Percentiles rank a stretch among this genome's conserved stretches.
Evolutionary conservation across 2,329 filamentous ascomycete species (phyloP).

Genomic region (Dactylella cylindrospora): DNA sequence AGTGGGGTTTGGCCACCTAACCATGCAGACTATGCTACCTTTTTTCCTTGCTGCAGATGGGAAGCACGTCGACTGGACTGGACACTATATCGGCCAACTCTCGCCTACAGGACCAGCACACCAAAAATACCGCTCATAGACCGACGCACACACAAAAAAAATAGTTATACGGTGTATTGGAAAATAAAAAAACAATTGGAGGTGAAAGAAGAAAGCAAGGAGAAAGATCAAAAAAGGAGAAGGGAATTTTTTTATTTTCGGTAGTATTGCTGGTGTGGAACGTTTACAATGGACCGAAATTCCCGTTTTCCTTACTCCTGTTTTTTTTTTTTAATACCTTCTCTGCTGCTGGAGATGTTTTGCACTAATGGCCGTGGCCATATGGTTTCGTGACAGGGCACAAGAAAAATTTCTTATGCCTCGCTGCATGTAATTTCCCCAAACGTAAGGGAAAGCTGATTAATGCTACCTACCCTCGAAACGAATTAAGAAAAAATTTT

Average conservation of each 20-base stretch:
- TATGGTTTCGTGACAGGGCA: constrained; percentile 1
- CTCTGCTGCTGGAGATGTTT: constrained; percentile 40
- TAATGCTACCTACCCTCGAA: constrained; percentile 19
- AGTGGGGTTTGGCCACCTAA: constrained; percentile 45
- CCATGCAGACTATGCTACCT: constrained; percentile 41
- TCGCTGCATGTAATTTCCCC: constrained; percentile 43
- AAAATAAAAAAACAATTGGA: constrained; percentile 14
- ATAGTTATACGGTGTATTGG: background rate
- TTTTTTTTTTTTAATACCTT: constrained; percentile 11
- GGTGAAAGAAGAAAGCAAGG: background rate
- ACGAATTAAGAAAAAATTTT: constrained; percentile 6
- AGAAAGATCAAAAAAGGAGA: constrained; percentile 3
- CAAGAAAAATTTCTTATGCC: constrained; percentile 27
- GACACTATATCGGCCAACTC: constrained; percentile 38
- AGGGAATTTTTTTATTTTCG: constrained; percentile 1
- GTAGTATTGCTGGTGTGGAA: constrained; percentile 14
- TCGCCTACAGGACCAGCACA: too few species aligned
- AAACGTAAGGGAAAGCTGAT: constrained; percentile 28
- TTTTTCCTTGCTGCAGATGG: constrained; percentile 19
- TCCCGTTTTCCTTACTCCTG: constrained; percentile 36
- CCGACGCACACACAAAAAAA: constrained; percentile 30
- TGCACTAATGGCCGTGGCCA: constrained; percentile 42
- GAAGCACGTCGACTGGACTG: constrained; percentile 31
- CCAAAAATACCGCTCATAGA: constrained; percentile 28
- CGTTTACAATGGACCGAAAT: constrained; percentile 33